A percentile compares a stretch with the other conserved stretches of the same genome.
These are phyloP conservation scores for Boletales sp. DNA, from an alignment of 768 basidiomycete species.

Conservation along the genomic window DNA sequence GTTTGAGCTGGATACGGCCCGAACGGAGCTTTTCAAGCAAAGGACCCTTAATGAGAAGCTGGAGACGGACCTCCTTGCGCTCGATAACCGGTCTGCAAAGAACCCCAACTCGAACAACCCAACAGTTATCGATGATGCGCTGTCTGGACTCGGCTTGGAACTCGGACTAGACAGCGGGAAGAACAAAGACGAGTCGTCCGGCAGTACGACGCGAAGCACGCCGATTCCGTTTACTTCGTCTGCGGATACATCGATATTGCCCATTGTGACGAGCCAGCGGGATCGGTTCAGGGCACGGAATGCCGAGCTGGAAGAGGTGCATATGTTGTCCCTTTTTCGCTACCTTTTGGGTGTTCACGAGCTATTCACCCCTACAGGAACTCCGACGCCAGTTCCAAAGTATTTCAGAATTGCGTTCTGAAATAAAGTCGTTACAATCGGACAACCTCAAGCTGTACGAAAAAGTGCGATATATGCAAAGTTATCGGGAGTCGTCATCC, in stretches of 20 bases:
- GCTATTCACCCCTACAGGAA: slow-evolving; percentile 49
- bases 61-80: slow-evolving; percentile 83
- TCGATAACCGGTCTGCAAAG: slow-evolving; percentile 50
- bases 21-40: slow-evolving; percentile 73
- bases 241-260: slow-evolving; percentile 93
- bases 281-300: slow-evolving; percentile 98
- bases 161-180: slow-evolving; percentile 12
- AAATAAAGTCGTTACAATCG: slow-evolving; percentile 87
- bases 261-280: slow-evolving; percentile 95
- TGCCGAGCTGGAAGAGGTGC: slow-evolving; percentile 92
- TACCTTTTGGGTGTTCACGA: background rate
- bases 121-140: slow-evolving; percentile 45
- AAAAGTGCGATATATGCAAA: slow-evolving; percentile 98
- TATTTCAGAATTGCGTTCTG: slow-evolving; percentile 89
- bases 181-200: slow-evolving; percentile 18
- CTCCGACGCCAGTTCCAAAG: slow-evolving; percentile 92
- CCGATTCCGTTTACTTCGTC: slow-evolving; percentile 71
- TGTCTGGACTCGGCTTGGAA: slow-evolving; percentile 74
- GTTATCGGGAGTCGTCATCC: slow-evolving; percentile 76
- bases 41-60: slow-evolving; percentile 81
- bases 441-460: slow-evolving; percentile 99
- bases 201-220: slow-evolving; percentile 41
- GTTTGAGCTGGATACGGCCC: slow-evolving; percentile 54
- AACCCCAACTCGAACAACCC: slow-evolving; percentile 22
- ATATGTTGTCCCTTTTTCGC: slow-evolving; percentile 4